Conservation (phyloP, 441 rosid species). For the Cnidoscolus chayamansa region DNA sequence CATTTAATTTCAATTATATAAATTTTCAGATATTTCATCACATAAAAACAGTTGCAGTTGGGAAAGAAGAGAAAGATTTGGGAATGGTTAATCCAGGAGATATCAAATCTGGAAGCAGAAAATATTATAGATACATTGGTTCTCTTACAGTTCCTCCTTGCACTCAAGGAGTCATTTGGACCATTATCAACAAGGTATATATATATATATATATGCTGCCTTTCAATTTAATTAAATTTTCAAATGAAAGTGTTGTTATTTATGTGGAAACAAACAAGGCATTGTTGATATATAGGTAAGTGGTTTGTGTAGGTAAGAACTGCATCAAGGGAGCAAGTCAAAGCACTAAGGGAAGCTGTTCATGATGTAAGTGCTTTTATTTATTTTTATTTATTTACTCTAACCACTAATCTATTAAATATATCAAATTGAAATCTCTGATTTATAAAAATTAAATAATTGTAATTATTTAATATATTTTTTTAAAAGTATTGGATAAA, state of each 20-base stretch:
- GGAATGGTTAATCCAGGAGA: constrained; percentile 41
- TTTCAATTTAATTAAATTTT: too few relatives aligned
- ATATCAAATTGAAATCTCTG: too few relatives aligned
- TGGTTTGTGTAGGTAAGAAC: constrained; percentile 29
- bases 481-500: too few relatives aligned
- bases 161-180: constrained; percentile 57
- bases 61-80: constrained; percentile 21
- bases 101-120: constrained; percentile 33
- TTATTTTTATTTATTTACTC: too few relatives aligned
- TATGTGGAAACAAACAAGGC: too few relatives aligned
- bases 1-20: too few relatives aligned
- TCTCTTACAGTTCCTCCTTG: constrained; percentile 66
- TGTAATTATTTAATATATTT: too few relatives aligned
- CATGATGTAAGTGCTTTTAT: constrained; percentile 41
- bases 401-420: too few relatives aligned
- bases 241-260: too few relatives aligned
- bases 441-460: too few relatives aligned
- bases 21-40: constrained; percentile 21
- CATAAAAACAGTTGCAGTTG: constrained; percentile 15
- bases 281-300: too few relatives aligned
- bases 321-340: constrained; percentile 45
- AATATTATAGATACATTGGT: constrained; percentile 49
- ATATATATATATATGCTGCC: too few relatives aligned
- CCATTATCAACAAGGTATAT: constrained; percentile 36
- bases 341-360: constrained; percentile 35